Conservation (phyloP, 1,284 basidiomycete species). For the Heterobasidion irregulare region DNA sequence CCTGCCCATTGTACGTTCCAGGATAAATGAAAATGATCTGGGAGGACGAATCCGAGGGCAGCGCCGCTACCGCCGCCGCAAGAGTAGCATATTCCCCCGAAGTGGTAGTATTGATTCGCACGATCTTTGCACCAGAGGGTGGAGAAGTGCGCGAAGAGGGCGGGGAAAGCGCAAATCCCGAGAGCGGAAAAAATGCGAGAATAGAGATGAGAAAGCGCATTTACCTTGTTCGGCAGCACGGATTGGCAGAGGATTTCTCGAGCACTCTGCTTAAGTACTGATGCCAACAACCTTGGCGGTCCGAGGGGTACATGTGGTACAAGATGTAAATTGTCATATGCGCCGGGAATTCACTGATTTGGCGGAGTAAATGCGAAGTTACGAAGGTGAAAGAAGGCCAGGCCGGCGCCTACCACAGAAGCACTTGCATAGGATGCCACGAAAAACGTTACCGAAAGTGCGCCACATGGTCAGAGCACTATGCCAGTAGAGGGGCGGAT, state of each 20-base stretch:
- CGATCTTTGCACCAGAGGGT: slow-evolving; percentile 34
- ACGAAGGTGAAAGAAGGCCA: no score
- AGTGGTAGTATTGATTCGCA: slow-evolving; percentile 30
- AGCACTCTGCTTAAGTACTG: no score
- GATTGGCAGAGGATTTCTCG: no score
- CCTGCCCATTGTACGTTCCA: slow-evolving; percentile 46
- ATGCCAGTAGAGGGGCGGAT: neutral
- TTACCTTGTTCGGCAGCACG: neutral
- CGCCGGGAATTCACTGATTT: no score
- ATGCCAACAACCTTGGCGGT: neutral
- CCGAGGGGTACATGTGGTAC: neutral
- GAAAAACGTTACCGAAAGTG: no score
- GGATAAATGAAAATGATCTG: slow-evolving; percentile 45
- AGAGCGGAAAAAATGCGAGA: neutral
- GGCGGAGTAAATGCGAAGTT: no score
- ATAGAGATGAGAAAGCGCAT: neutral
- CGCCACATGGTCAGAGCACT: no score
- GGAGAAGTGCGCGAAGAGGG: slow-evolving; percentile 33
- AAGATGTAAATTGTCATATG: neutral
- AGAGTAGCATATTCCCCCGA: slow-evolving; percentile 36
- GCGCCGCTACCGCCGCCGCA: slow-evolving; percentile 30
- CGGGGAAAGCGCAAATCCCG: slow-evolving; percentile 12
- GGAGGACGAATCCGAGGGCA: slow-evolving; percentile 34
- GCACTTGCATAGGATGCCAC: no score
- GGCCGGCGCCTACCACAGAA: no score